Evolutionary conservation across 768 basidiomycete species (phyloP), one percentile per base, ranked within the genome.

Genomic region (Mycena haematopus): DNA sequence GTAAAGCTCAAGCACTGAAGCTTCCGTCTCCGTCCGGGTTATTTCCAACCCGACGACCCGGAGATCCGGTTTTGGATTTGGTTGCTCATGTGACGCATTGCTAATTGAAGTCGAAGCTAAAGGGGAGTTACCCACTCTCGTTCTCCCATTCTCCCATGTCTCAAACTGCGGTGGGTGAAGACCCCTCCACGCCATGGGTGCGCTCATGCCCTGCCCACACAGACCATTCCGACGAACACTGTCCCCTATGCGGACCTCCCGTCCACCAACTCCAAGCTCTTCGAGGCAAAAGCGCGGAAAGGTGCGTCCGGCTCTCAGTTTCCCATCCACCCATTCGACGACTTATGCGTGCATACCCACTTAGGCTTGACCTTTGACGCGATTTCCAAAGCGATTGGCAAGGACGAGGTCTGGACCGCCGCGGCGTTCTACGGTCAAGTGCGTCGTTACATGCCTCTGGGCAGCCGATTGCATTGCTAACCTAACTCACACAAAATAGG

Each of bases 341-440:
- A 19, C 9, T 31, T 13, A 33, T 24, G 33, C 21, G 19, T 11
- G 1, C 24, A 19, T n/a, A 7, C 52, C n/a, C n/a, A n/a, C n/a
- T n/a, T n/a, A 90, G 89, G 87, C 17, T 66, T 88, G 63, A 86
- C 87, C 15, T 94, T 93, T 64, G 90, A 86, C 59, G 77, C 84
- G 40, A 84, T 94, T 66, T 91, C 82, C 13, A 78, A 86, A 60
- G 79, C 78, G 8, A 82, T 94, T 56, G 85, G 82, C 24, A 87
- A 82, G 71, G 89, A 92, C 71, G 92, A 94, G 69, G 81, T 93
- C 25, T 94, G 91, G 90, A 81, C 93, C 25, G 92, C 92, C 3
- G 85, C 92, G 7, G 86, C 87, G 51, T 91, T 94, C 75, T 92
- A 92, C 67, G 92, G 88, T 8, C 92, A 93, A 78, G 90, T 89